These are phyloP conservation scores for Neoascochyta sp. DNA, from an alignment of 2,329 filamentous ascomycete genomes.

Conservation along the genomic window DNA sequence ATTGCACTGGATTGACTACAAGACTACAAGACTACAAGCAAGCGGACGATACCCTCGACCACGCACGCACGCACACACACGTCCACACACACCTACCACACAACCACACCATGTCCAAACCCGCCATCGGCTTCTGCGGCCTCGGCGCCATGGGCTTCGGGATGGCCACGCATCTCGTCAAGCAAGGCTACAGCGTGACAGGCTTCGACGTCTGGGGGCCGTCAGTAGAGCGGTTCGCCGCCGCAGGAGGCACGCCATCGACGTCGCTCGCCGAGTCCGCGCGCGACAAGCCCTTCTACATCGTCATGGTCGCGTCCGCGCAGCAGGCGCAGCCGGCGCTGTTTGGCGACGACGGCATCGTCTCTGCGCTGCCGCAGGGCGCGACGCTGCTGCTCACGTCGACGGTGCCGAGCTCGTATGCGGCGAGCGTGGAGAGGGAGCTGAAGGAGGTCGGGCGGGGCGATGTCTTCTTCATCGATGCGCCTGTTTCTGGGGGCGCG, in stretches of 20 bases:
- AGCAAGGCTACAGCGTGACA: slow-evolving; percentile 62
- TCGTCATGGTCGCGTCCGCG: slow-evolving; percentile 74
- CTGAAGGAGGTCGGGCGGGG: slow-evolving; percentile 54
- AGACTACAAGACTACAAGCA: no score
- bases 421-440: slow-evolving; percentile 57
- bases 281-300: slow-evolving; percentile 56
- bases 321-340: slow-evolving; percentile 65
- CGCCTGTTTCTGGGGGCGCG: slow-evolving; percentile 69
- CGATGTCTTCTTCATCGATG: slow-evolving; percentile 67
- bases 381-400: slow-evolving; percentile 65
- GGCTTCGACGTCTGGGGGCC: slow-evolving; percentile 69
- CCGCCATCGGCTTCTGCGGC: slow-evolving; percentile 64
- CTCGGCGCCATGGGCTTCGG: slow-evolving; percentile 80
- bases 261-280: slow-evolving; percentile 61
- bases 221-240: slow-evolving; percentile 62
- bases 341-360: slow-evolving; percentile 55
- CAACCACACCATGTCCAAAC: slow-evolving; percentile 44
- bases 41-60: no score
- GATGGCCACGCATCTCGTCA: slow-evolving; percentile 72
- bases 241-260: slow-evolving; percentile 59
- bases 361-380: slow-evolving; percentile 51
- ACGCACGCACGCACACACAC: no score
- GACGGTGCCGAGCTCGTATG: slow-evolving; percentile 66
- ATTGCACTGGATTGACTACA: no score
- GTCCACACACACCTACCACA: no score